Evolutionary conservation across 2,329 filamentous ascomycete species (phyloP).

Genomic region (Alternaria dauci): DNA sequence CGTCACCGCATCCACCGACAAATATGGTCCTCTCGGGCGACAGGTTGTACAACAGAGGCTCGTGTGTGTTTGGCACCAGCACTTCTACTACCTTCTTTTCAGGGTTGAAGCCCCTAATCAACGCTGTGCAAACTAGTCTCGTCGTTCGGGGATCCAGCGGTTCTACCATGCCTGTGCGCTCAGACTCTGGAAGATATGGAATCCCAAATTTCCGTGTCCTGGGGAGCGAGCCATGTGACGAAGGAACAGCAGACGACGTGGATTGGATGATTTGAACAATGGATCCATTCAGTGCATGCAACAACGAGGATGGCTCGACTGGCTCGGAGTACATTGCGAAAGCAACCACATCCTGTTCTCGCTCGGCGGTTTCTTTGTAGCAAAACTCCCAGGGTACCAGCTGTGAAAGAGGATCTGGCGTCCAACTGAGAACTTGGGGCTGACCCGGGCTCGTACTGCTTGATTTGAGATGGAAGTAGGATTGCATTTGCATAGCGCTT

Average conservation of each 20-base stretch:
- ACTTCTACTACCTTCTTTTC: conserved; percentile 66
- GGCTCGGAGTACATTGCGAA: conserved; percentile 74
- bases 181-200: conserved; percentile 66
- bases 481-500: conserved; percentile 78
- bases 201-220: conserved; percentile 62
- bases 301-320: conserved; percentile 65
- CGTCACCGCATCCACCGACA: conserved; percentile 43
- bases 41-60: conserved; percentile 30
- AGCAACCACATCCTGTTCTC: conserved; percentile 64
- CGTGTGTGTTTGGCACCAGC: conserved; percentile 65
- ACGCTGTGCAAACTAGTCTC: conserved; percentile 68
- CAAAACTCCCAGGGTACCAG: conserved; percentile 68
- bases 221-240: conserved; percentile 42
- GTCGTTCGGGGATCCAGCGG: conserved; percentile 68
- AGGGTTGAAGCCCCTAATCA: conserved; percentile 74
- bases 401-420: conserved; percentile 63
- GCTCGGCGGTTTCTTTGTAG: conserved; percentile 62
- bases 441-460: conserved; percentile 16
- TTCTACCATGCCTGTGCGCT: conserved; percentile 54
- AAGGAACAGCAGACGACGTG: conserved; percentile 55
- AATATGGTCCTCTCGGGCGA: conserved; percentile 42
- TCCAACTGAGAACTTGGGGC: conserved; percentile 56
- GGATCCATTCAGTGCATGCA: conserved; percentile 74
- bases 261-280: conserved; percentile 72
- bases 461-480: conserved; percentile 71